A percentile compares a stretch with the other conserved stretches of the same genome.
Evolutionary conservation across 345 rosid species (phyloP).

Genomic region (Populus nigra): DNA sequence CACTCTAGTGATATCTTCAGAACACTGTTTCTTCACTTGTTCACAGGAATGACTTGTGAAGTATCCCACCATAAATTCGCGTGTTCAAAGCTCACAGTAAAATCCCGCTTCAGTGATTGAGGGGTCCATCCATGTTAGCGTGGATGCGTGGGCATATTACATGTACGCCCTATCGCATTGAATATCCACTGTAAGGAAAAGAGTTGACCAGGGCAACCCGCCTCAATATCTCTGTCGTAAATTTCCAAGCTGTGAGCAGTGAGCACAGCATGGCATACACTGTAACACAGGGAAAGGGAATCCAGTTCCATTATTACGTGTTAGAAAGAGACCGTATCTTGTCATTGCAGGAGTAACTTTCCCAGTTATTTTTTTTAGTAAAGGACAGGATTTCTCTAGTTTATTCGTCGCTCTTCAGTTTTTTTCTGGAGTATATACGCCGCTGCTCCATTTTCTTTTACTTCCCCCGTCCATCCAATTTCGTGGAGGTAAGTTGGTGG

Average conservation of each 20-base stretch:
- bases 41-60: too few species aligned
- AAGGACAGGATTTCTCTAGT: neutral
- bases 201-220: neutral
- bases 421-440: neutral
- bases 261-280: neutral
- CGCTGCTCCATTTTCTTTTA: neutral
- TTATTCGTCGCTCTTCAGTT: neutral
- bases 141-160: too few species aligned
- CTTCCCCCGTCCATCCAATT: neutral
- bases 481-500: neutral
- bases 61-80: too few species aligned
- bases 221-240: neutral
- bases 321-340: neutral
- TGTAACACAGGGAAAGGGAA: neutral
- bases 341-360: neutral
- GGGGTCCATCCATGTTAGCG: too few species aligned
- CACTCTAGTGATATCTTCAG: too few species aligned
- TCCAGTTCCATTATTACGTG: conserved; percentile 7
- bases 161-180: too few species aligned
- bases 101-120: too few species aligned
- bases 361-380: too few species aligned
- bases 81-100: too few species aligned
- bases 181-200: neutral
- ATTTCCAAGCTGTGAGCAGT: neutral
- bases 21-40: too few species aligned